Conservation (phyloP, 2,329 filamentous ascomycete species). For the Neonectria ditissima region DNA sequence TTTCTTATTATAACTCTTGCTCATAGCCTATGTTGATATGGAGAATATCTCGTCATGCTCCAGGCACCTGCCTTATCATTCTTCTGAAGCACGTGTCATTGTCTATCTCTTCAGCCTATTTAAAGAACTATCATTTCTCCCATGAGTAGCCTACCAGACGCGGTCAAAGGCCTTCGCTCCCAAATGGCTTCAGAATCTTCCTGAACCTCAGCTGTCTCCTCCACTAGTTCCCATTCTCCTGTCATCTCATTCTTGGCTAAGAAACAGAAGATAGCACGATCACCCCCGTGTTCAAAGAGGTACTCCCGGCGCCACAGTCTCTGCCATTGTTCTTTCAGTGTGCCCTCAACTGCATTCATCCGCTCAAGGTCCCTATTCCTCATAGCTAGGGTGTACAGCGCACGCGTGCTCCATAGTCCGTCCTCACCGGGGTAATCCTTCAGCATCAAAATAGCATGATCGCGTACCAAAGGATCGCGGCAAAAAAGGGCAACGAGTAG, state of each 20-base stretch:
- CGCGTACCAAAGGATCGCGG: conserved; percentile 48
- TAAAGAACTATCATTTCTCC: conserved; percentile 27
- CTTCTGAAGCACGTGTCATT: neutral
- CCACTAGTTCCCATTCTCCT: conserved; percentile 35
- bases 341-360: conserved; percentile 44
- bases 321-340: conserved; percentile 47
- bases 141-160: conserved; percentile 31
- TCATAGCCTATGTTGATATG: neutral
- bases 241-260: conserved; percentile 37
- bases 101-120: neutral
- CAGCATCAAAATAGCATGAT: conserved; percentile 48
- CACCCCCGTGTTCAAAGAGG: conserved; percentile 51
- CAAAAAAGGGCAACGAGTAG: conserved; percentile 45
- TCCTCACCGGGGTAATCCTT: conserved; percentile 50
- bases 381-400: conserved; percentile 44
- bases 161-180: conserved; percentile 32
- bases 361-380: conserved; percentile 46
- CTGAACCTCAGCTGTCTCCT: conserved; percentile 32
- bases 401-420: conserved; percentile 46
- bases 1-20: neutral
- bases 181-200: conserved; percentile 30
- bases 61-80: too few relatives aligned
- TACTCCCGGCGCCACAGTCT: conserved; percentile 50
- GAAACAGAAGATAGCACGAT: conserved; percentile 48
- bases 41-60: neutral